Evolutionary conservation across 495 filamentous ascomycete species (phyloP), one percentile per base, ranked within the genome.

Genomic region (Penicillium coprophilum): DNA sequence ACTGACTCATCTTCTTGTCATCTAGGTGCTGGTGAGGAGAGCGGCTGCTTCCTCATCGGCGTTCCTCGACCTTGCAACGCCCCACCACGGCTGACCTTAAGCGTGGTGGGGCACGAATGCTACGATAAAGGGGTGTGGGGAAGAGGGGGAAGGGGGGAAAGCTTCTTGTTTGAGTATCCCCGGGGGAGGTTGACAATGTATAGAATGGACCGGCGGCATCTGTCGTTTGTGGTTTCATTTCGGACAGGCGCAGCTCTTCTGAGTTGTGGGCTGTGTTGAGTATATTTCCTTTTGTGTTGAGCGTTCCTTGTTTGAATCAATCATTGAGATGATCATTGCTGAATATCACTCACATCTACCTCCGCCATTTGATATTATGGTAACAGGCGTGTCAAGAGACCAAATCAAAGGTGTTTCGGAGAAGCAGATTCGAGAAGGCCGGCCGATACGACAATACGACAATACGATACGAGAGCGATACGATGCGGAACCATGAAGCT

Each of bases 61-160:
- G 24, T 46, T 46, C 43, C 27, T 46, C 27, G n/a, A 24, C 27
- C 24, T 46, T 46, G 44, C 44, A 4, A 15, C 12, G 43, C 23
- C 13, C 44, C 24, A 31, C 44, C 44, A 46, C n/a, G 44, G 27
- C 13, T 46, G 44, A 30, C n/a, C n/a, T 46, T 12, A 46, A 46
- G 15, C 44, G 27, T 46, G 27, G 44, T 30, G 44, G 44, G 24
- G 10, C 44, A 46, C 44, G n/a, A 46, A 17, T 8, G n/a, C 28
- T 8, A 24, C 19, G 3, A 30, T 19, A 6, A 27, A 8, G 6
- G 13, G 23, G 9, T n/a, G 27, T n/a, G 27, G 7, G 27, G 45
- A 13, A n/a, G 10, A 27, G 27, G 13, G 7, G 44, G 24, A 10
- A 9, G n/a, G 27, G 24, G 27, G 44, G 10, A 4, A 20, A 13